A percentile compares a stretch with the other conserved stretches of the same genome.
Conservation (phyloP, 495 filamentous ascomycete genomes). For the Penicillium egyptiacum region DNA sequence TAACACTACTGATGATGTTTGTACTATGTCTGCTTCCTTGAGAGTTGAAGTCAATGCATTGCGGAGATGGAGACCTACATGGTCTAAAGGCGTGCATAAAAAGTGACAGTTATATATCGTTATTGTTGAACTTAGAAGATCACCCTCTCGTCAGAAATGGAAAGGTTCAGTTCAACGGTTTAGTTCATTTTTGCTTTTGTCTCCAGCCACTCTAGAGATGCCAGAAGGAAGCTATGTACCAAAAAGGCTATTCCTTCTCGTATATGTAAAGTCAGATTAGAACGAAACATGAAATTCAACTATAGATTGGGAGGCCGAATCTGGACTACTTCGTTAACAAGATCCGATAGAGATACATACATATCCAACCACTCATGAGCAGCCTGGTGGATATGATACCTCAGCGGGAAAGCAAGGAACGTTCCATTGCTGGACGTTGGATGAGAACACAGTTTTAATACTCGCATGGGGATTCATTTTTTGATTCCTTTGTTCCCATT, state of each 20-base stretch:
- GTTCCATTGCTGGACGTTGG: slow-evolving; percentile 6
- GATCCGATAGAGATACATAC: neutral
- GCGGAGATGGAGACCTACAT: slow-evolving; percentile 1
- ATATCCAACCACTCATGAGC: slow-evolving; percentile 1
- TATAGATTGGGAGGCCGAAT: neutral
- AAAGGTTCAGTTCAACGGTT: neutral
- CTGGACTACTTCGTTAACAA: slow-evolving; percentile 6
- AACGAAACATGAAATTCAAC: slow-evolving; percentile 1
- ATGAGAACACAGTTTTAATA: slow-evolving; percentile 9
- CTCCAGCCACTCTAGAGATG: neutral
- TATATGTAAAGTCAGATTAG: neutral
- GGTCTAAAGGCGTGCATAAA: slow-evolving; percentile 2
- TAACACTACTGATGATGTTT: neutral
- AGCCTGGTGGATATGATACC: slow-evolving; percentile 3
- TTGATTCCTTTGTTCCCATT: slow-evolving; percentile 33
- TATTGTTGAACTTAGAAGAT: neutral
- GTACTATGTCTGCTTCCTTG: neutral
- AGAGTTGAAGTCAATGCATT: neutral
- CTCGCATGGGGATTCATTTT: slow-evolving; percentile 25
- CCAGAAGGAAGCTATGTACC: neutral
- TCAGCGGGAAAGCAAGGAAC: neutral
- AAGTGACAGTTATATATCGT: neutral
- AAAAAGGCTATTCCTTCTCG: neutral
- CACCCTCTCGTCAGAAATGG: neutral
- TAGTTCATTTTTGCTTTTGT: no score